phyloP scores from a whole-genome alignment of 441 rosid species.

The Euphorbia schlechtendalii region DNA sequence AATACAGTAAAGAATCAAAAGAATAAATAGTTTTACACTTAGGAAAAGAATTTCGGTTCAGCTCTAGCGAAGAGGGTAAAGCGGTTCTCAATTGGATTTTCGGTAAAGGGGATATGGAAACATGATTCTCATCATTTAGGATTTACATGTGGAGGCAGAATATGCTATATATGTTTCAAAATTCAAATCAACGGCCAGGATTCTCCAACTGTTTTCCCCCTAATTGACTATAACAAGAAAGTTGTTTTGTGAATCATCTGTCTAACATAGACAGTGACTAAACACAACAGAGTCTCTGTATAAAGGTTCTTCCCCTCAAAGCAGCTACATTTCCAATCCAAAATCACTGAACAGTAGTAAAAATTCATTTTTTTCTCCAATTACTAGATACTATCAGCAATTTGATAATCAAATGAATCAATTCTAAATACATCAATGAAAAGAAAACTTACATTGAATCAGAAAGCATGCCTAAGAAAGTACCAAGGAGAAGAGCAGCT shows the following conservation, averaged over 20 bases:
- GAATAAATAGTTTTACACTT: not conserved
- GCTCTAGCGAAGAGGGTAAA: not conserved
- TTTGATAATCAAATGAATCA: not conserved
- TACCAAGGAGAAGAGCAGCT: constrained; percentile 49
- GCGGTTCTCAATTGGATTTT: not conserved
- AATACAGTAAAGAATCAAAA: not conserved
- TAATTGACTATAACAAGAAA: not conserved
- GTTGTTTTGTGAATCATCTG: not conserved
- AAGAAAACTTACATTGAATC: constrained; percentile 56
- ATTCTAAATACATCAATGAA: not conserved
- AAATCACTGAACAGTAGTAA: not conserved
- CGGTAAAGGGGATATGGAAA: not conserved
- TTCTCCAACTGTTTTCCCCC: not conserved
- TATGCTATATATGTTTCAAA: not conserved
- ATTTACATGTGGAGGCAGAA: not conserved
- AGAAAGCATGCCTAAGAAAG: constrained; percentile 61
- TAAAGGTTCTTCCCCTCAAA: not conserved
- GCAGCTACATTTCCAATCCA: not conserved
- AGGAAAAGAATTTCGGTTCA: not conserved
- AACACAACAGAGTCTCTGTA: not conserved
- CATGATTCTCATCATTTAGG: not conserved
- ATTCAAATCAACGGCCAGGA: not conserved
- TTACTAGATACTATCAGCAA: not conserved
- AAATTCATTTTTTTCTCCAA: not conserved
- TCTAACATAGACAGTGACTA: not conserved